A percentile compares a stretch with the other conserved stretches of the same genome.
phyloP scores from a whole-genome alignment of 1,284 basidiomycete genomes.

The Pseudozyma sp. region DNA sequence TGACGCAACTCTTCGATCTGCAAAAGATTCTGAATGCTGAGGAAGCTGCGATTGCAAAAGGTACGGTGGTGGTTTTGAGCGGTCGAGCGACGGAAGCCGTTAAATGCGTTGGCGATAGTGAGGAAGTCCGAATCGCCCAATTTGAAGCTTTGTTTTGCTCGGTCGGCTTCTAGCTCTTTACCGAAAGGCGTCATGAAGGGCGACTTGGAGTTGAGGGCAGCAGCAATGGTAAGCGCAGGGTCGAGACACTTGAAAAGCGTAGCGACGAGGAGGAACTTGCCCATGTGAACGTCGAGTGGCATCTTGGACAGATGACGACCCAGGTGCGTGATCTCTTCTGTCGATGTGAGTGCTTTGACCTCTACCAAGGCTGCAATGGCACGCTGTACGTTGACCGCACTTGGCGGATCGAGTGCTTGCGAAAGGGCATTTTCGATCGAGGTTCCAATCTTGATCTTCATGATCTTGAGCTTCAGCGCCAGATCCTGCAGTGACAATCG shows the following conservation, averaged over 20 bases:
- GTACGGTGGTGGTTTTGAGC: slow-evolving; percentile 72
- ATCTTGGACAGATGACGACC: slow-evolving; percentile 90
- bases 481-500: slow-evolving; percentile 93
- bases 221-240: slow-evolving; percentile 91
- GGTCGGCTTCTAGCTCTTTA: slow-evolving; percentile 85
- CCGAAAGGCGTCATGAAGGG: slow-evolving; percentile 90
- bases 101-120: slow-evolving; percentile 90
- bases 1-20: slow-evolving; percentile 97
- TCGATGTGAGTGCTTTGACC: slow-evolving; percentile 84
- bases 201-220: slow-evolving; percentile 90
- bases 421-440: slow-evolving; percentile 88
- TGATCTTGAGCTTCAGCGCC: slow-evolving; percentile 94
- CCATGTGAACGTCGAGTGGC: slow-evolving; percentile 95
- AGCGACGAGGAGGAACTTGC: slow-evolving; percentile 90
- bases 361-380: slow-evolving; percentile 92
- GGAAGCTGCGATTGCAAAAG: slow-evolving; percentile 85
- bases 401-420: slow-evolving; percentile 89
- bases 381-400: slow-evolving; percentile 86
- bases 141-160: slow-evolving; percentile 84
- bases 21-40: slow-evolving; percentile 90
- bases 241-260: slow-evolving; percentile 90
- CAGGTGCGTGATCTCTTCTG: slow-evolving; percentile 94
- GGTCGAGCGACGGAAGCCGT: slow-evolving; percentile 85
- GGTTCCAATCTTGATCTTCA: slow-evolving; percentile 87
- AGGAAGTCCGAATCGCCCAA: slow-evolving; percentile 94